These are phyloP conservation scores for Lentinula edodes DNA, from an alignment of 768 basidiomycete species.

Conservation along the genomic window DNA sequence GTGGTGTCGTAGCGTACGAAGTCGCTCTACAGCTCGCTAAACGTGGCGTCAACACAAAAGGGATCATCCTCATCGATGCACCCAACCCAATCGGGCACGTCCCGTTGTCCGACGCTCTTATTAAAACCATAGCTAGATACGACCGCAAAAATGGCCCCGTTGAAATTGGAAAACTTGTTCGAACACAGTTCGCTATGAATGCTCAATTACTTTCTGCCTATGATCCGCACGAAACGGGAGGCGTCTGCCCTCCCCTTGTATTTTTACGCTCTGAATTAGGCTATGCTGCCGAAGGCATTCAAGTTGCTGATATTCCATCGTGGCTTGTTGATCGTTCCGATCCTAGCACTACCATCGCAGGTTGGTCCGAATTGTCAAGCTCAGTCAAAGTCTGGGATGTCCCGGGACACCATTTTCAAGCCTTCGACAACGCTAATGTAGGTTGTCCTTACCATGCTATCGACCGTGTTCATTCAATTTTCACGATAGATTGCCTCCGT, in stretches of 20 bases:
- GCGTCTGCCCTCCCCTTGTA: slow-evolving; percentile 30
- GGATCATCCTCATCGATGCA: slow-evolving; percentile 63
- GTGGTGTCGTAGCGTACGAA: slow-evolving; percentile 69
- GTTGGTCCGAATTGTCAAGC: neutral
- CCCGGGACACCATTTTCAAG: slow-evolving; percentile 5
- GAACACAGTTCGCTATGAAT: slow-evolving; percentile 45
- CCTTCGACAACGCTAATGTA: slow-evolving; percentile 32
- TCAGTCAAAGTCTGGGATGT: slow-evolving; percentile 3
- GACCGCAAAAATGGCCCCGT: slow-evolving; percentile 21
- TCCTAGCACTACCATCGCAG: neutral
- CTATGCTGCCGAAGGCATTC: slow-evolving; percentile 16
- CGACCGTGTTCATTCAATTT: slow-evolving; percentile 1
- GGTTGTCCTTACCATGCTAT: slow-evolving; percentile 12
- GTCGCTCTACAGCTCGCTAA: slow-evolving; percentile 45
- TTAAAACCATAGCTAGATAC: slow-evolving; percentile 39
- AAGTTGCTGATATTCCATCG: slow-evolving; percentile 28
- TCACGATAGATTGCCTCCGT: slow-evolving; percentile 22
- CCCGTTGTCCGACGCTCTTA: slow-evolving; percentile 45
- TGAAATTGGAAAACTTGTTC: slow-evolving; percentile 30
- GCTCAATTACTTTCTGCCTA: slow-evolving; percentile 43
- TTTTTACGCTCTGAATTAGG: slow-evolving; percentile 50
- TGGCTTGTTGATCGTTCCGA: slow-evolving; percentile 6
- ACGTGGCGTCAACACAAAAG: slow-evolving; percentile 40
- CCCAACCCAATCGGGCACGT: slow-evolving; percentile 51
- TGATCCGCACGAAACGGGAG: slow-evolving; percentile 22